Base-by-base conservation (phyloP, 139 green algal species). In the Gonium pectorale region DNA sequence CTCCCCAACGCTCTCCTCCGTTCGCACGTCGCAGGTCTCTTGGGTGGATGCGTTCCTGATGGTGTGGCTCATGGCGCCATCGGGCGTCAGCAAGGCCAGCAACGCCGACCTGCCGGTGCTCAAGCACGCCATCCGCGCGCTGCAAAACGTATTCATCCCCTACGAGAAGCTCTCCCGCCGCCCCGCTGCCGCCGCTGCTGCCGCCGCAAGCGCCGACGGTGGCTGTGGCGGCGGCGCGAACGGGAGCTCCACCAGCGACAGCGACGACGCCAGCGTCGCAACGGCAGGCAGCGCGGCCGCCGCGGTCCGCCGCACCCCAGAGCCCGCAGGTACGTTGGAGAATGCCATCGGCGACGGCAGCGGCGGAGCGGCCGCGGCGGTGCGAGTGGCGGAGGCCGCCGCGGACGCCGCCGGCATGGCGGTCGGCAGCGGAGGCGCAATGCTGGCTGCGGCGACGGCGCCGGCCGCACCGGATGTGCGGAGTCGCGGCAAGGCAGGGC, bases 41-140 rank as follows among this genome's bases (percentile, higher is more conserved):
- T 81, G 73, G 73, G 29, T 69, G 15, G 73, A 81, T 37, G 73
- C 73, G 2, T 81, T 81, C 27, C 5, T 68, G 4, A 19, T 81
- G 73, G 73, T 81, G 37, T 81, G 73, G 73, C 73, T 81, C 21
- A 68, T 81, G 73, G 73, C 73, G 6, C 73, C 73, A 5, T 69
- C 52, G 31, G 73, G 73, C 7, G 73, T 81, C 24, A 54, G 37
- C 73, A 81, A 81, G 35, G 54, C 27, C 29, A 40, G 40, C 73
- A 81, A 81, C 38, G 73, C 44, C 17, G 52, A 43, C 9, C 59
- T 81, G 9, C 73, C 73, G 26, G 35, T 81, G 24, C 54, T 81
- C 0, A 19, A 38, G 8, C 54, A 68, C 22, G 73, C 73, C 7
- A 40, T 81, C 0, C 73, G 73, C 0, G 73, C 73, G 33, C 35